These are phyloP conservation scores for Starmerella tilneyi DNA, from an alignment of 805 yeast genomes.

Conservation along the genomic window DNA sequence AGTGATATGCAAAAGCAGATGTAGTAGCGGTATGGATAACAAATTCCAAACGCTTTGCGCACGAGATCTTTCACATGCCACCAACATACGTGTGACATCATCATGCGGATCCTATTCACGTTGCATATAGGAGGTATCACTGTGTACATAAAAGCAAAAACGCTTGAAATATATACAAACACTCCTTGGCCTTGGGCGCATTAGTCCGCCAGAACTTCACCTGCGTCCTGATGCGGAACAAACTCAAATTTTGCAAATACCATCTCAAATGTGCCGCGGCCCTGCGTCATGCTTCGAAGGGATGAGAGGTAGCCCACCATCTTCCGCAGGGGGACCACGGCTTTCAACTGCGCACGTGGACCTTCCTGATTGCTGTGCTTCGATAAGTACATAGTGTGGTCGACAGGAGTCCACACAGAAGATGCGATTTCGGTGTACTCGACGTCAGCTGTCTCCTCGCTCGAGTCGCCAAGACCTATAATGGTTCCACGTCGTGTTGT, in stretches of 20 bases:
- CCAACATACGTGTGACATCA: too few relatives aligned
- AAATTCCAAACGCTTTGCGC: too few relatives aligned
- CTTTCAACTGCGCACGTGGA: conserved; percentile 40
- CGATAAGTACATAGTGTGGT: conserved; percentile 37
- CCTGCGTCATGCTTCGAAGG: conserved; percentile 76
- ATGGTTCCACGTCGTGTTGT: conserved; percentile 69
- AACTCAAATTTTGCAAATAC: conserved; percentile 61
- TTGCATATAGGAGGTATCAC: not conserved
- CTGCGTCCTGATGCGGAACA: conserved; percentile 45
- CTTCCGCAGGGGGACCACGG: conserved; percentile 73
- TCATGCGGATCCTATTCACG: not conserved
- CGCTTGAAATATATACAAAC: not conserved
- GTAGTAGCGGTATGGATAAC: too few relatives aligned
- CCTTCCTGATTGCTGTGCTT: conserved; percentile 24
- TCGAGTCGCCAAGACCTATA: conserved; percentile 57
- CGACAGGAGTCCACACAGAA: conserved; percentile 39
- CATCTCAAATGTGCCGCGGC: conserved; percentile 79
- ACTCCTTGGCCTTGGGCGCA: not conserved
- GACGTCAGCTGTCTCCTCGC: conserved; percentile 21
- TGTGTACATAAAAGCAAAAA: not conserved
- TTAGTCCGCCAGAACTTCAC: conserved; percentile 19
- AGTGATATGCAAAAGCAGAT: too few relatives aligned
- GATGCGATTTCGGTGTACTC: conserved; percentile 37
- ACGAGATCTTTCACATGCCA: too few relatives aligned
- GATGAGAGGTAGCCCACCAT: conserved; percentile 82